Conservation (phyloP, 805 yeast genomes). For the Candida quercuum region DNA sequence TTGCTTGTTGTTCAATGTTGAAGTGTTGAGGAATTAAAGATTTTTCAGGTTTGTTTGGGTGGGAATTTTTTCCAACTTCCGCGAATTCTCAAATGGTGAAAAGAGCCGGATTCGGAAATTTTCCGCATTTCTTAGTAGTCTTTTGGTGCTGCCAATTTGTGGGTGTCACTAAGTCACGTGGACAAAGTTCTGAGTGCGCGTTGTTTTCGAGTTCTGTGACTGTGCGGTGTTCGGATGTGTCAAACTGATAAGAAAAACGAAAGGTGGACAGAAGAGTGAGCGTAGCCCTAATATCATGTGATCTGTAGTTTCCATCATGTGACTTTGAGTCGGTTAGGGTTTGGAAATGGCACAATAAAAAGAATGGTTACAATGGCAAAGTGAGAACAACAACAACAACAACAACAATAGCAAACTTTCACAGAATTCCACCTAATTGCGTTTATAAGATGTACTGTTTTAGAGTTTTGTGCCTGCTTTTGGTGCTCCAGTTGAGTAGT, state of each 20-base stretch:
- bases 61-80: neutral
- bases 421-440: too few species aligned
- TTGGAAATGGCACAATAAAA: neutral
- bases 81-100: neutral
- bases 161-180: constrained; percentile 1
- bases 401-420: too few species aligned
- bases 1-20: neutral
- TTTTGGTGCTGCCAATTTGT: neutral
- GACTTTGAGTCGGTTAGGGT: neutral
- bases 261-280: neutral
- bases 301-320: neutral
- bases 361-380: neutral
- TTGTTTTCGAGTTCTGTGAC: neutral
- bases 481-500: neutral
- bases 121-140: neutral
- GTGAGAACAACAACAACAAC: neutral
- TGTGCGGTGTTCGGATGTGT: constrained; percentile 9
- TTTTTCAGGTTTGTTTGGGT: neutral
- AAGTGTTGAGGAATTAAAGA: neutral
- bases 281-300: neutral
- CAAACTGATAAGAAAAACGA: neutral
- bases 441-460: too few species aligned
- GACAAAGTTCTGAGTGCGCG: neutral
- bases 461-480: too few species aligned
- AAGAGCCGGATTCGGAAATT: neutral